A percentile compares a stretch with the other conserved stretches of the same genome.
These are phyloP conservation scores for Fusarium fracticaudum DNA, from an alignment of 2,329 filamentous ascomycete species.

Conservation along the genomic window DNA sequence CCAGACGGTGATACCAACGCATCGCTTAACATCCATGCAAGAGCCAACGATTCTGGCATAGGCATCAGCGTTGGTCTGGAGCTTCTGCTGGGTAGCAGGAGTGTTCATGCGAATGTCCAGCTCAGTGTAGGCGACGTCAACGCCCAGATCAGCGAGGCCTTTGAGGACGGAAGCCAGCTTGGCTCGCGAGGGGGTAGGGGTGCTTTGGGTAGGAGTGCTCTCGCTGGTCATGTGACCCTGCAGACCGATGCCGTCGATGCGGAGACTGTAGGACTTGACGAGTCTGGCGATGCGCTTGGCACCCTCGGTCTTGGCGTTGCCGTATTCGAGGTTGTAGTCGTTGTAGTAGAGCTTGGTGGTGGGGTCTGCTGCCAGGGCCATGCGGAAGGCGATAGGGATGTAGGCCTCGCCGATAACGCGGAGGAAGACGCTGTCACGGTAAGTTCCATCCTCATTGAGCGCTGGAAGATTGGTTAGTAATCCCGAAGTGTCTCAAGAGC, in stretches of 20 bases:
- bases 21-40: slow-evolving; percentile 19
- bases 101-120: slow-evolving; percentile 15
- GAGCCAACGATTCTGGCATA: slow-evolving; percentile 11
- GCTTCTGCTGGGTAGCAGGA: slow-evolving; percentile 3
- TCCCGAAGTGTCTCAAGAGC: too few relatives aligned
- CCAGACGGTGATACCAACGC: slow-evolving; percentile 17
- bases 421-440: slow-evolving; percentile 13
- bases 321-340: slow-evolving; percentile 23
- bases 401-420: slow-evolving; percentile 13
- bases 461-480: background rate
- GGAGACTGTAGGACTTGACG: slow-evolving; percentile 10
- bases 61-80: slow-evolving; percentile 5
- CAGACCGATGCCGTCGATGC: slow-evolving; percentile 14
- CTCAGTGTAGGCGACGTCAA: slow-evolving; percentile 12
- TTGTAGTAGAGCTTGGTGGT: slow-evolving; percentile 22
- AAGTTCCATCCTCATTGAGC: slow-evolving; percentile 16
- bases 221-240: slow-evolving; percentile 23
- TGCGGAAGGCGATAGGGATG: slow-evolving; percentile 22
- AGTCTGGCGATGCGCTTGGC: slow-evolving; percentile 15
- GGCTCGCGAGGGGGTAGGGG: slow-evolving; percentile 3
- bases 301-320: slow-evolving; percentile 1
- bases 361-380: slow-evolving; percentile 13
- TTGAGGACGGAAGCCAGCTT: background rate
- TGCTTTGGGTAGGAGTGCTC: slow-evolving; percentile 15
- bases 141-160: background rate